phyloP scores from a whole-genome alignment of 129 eudicot genomes.

The Flaveria bidentis region DNA sequence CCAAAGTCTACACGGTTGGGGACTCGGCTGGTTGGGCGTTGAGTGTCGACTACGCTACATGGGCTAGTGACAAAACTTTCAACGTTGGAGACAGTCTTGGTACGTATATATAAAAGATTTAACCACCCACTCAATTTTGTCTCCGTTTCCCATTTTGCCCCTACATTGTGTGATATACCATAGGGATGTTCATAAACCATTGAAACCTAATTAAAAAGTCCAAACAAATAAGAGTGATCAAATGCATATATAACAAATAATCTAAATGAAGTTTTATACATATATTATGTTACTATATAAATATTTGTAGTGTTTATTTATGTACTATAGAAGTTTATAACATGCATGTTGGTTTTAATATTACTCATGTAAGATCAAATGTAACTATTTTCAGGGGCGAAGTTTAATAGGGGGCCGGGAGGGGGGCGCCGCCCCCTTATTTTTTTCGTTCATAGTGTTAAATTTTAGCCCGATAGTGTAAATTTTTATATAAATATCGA shows the following conservation, averaged over 20 bases:
- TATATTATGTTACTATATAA: no score
- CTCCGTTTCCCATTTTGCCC: background rate
- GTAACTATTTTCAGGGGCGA: background rate
- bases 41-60: constrained; percentile 53
- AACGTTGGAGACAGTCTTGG: constrained; percentile 64
- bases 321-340: background rate
- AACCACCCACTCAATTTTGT: background rate
- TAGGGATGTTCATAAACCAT: no score
- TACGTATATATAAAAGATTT: constrained; percentile 21
- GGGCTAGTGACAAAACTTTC: constrained; percentile 61
- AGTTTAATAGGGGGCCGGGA: no score
- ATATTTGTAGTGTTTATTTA: background rate
- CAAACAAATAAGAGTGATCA: no score
- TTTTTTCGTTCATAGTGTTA: no score
- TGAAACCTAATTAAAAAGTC: no score
- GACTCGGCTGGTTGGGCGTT: constrained; percentile 61
- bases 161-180: background rate
- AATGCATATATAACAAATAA: background rate
- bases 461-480: no score
- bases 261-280: background rate
- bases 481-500: no score
- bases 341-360: background rate
- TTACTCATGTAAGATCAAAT: background rate
- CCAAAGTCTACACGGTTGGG: constrained; percentile 64
- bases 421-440: no score